Evolutionary conservation across 2,329 filamentous ascomycete genomes (phyloP).

Genomic region (Sporothrix pseudoabietina): DNA sequence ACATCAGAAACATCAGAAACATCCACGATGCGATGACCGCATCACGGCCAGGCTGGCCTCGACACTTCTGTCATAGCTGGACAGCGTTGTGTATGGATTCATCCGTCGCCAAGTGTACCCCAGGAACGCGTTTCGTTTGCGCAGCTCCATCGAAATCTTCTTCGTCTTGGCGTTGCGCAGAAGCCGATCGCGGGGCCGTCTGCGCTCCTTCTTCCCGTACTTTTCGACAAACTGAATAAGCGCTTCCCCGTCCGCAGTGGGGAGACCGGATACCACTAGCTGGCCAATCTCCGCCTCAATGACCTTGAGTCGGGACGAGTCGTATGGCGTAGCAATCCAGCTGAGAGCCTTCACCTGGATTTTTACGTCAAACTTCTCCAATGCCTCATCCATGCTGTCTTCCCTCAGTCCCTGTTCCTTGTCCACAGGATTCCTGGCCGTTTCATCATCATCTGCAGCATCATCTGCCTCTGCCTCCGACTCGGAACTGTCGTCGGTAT

Average conservation of each 20-base stretch:
- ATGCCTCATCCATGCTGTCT: conserved; percentile 11
- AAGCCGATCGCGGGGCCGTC: conserved; percentile 80
- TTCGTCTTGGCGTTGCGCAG: conserved; percentile 71
- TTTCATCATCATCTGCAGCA: background rate
- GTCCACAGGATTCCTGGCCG: background rate
- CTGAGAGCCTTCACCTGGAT: conserved; percentile 49
- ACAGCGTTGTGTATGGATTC: conserved; percentile 29
- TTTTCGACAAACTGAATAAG: conserved; percentile 55
- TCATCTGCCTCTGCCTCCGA: background rate
- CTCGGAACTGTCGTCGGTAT: conserved; percentile 41
- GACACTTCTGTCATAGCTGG: background rate
- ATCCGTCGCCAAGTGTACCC: conserved; percentile 81
- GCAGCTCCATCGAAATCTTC: conserved; percentile 70
- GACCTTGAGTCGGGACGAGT: conserved; percentile 51
- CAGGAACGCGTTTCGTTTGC: conserved; percentile 81
- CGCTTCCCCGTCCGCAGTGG: conserved; percentile 45
- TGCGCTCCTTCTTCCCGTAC: conserved; percentile 67
- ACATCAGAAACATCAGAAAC: conserved; percentile 23
- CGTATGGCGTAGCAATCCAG: conserved; percentile 53
- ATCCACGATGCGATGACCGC: conserved; percentile 35
- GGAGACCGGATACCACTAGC: conserved; percentile 39
- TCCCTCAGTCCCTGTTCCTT: background rate
- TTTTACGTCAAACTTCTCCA: conserved; percentile 14
- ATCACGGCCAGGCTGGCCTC: conserved; percentile 31
- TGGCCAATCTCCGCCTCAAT: conserved; percentile 54